Evolutionary conservation across 345 rosid genomes (phyloP).

Genomic region (Rhizophora apiculata): DNA sequence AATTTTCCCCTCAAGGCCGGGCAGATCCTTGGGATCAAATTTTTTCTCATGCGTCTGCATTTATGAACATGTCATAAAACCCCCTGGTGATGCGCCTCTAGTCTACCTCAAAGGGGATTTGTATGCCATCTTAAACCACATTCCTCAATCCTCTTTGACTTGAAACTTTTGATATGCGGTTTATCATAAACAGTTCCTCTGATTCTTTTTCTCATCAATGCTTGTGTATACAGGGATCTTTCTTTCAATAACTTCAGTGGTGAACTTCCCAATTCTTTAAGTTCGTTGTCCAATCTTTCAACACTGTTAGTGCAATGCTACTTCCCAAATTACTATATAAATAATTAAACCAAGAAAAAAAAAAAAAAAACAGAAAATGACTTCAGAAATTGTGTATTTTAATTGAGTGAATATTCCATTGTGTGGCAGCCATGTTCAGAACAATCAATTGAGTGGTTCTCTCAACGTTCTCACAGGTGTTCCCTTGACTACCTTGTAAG

Average conservation of each 20-base stretch:
- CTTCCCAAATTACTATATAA: conserved; percentile 11
- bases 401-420: conserved; percentile 19
- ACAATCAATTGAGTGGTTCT: conserved; percentile 83
- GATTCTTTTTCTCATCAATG: conserved; percentile 4
- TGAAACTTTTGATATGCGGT: background rate
- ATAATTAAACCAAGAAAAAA: background rate
- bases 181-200: background rate
- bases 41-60: no score
- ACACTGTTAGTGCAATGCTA: conserved; percentile 55
- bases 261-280: conserved; percentile 78
- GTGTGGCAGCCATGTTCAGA: conserved; percentile 73
- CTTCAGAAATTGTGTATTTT: conserved; percentile 6
- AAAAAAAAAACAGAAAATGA: background rate
- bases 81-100: no score
- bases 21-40: background rate
- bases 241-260: conserved; percentile 93
- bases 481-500: conserved; percentile 84
- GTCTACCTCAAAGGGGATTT: background rate
- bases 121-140: background rate
- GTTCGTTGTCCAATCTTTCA: conserved; percentile 64
- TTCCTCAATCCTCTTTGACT: background rate
- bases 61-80: no score
- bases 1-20: background rate
- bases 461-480: conserved; percentile 56
- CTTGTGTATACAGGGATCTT: conserved; percentile 60